Percentiles rank a stretch among this genome's conserved stretches.
Conservation (phyloP, 768 basidiomycete genomes). For the Hirschioporus abietinus region DNA sequence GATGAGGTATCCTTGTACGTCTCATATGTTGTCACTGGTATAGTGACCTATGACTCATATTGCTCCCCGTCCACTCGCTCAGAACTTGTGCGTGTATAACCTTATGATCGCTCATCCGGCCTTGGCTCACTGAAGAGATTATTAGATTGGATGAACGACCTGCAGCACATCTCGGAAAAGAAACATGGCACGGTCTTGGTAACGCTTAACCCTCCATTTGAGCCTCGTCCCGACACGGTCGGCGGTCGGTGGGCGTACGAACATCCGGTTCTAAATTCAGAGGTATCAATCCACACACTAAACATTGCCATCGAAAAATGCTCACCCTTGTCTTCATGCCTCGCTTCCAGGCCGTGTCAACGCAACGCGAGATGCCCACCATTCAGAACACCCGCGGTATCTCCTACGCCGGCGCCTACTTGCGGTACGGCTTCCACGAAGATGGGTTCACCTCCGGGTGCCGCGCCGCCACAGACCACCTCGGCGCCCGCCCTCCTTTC, state of each 20-base stretch:
- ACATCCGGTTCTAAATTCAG: constrained; percentile 59
- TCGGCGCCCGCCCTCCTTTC: constrained; percentile 35
- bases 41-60: constrained; percentile 7
- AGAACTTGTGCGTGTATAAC: constrained; percentile 38
- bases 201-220: constrained; percentile 69
- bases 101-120: neutral
- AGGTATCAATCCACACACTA: constrained; percentile 27
- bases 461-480: constrained; percentile 25
- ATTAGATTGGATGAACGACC: constrained; percentile 67
- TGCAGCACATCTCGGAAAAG: constrained; percentile 58
- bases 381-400: constrained; percentile 64
- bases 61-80: constrained; percentile 2
- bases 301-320: neutral
- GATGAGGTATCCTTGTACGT: constrained; percentile 60
- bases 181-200: constrained; percentile 60
- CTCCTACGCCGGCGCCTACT: constrained; percentile 66
- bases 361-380: constrained; percentile 44
- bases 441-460: constrained; percentile 59
- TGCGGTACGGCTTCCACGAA: constrained; percentile 78
- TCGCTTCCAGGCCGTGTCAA: constrained; percentile 37
- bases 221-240: constrained; percentile 40
- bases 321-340: neutral
- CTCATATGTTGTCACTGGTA: neutral
- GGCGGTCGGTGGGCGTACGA: constrained; percentile 55
- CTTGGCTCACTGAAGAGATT: constrained; percentile 8